A percentile compares a stretch with the other conserved stretches of the same genome.
These are phyloP conservation scores for Phytopythium mirpurense DNA, from an alignment of 352 stramenopile genomes.

Conservation along the genomic window DNA sequence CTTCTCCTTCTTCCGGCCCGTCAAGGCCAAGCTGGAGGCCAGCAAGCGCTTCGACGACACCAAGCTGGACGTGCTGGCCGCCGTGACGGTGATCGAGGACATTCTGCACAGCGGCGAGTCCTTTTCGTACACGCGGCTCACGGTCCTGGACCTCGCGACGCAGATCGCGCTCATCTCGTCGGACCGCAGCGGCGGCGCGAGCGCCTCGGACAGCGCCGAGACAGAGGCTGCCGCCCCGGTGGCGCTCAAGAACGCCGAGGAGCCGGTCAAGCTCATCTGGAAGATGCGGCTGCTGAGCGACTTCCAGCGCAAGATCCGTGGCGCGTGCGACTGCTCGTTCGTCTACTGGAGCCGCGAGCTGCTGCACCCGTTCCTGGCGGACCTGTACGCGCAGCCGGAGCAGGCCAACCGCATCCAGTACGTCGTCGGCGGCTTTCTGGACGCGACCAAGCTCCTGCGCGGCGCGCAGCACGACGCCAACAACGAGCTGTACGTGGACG, in stretches of 20 bases:
- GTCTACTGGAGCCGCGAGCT: conserved; percentile 92
- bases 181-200: conserved; percentile 26
- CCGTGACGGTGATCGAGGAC: conserved; percentile 82
- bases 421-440: conserved; percentile 71
- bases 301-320: conserved; percentile 84
- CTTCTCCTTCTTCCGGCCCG: conserved; percentile 73
- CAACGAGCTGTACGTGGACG: conserved; percentile 58
- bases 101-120: conserved; percentile 77
- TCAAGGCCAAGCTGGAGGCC: conserved; percentile 79
- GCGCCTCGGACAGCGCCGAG: conserved; percentile 28
- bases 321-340: conserved; percentile 89
- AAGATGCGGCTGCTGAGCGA: conserved; percentile 83
- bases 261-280: conserved; percentile 79
- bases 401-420: conserved; percentile 84
- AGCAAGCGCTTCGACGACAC: conserved; percentile 87
- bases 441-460: conserved; percentile 69
- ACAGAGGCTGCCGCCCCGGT: conserved; percentile 29
- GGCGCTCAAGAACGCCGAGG: conserved; percentile 58
- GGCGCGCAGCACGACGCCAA: conserved; percentile 73
- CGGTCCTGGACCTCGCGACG: conserved; percentile 69
- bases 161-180: conserved; percentile 78
- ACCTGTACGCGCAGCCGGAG: conserved; percentile 77
- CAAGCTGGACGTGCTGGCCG: conserved; percentile 78
- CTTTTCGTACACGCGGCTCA: conserved; percentile 82
- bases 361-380: conserved; percentile 78